phyloP scores from a whole-genome alignment of 1,284 basidiomycete species.

The Marasmius tenuissimus region DNA sequence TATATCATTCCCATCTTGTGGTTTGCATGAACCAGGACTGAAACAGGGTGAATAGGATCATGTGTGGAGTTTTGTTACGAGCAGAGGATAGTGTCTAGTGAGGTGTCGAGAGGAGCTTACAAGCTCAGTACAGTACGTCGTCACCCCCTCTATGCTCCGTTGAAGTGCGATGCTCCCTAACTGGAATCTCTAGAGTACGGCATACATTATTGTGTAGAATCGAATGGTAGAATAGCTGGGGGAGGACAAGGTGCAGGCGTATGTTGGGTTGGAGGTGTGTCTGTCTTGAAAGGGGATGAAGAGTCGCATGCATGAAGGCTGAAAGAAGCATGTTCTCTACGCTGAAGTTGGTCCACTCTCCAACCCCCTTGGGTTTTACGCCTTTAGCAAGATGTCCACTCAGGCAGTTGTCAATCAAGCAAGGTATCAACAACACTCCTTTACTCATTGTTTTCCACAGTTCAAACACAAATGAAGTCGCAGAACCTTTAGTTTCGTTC shows the following conservation, averaged over 20 bases:
- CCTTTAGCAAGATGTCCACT: slow-evolving; percentile 71
- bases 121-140: slow-evolving; percentile 81
- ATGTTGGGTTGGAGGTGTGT: slow-evolving; percentile 90
- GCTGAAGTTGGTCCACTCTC: not conserved
- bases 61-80: slow-evolving; percentile 97
- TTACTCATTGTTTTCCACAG: slow-evolving; percentile 91
- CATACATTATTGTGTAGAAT: slow-evolving; percentile 96
- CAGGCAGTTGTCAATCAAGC: slow-evolving; percentile 90
- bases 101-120: slow-evolving; percentile 86
- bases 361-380: not conserved
- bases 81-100: slow-evolving; percentile 87
- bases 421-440: slow-evolving; percentile 91
- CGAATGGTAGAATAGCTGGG: slow-evolving; percentile 87
- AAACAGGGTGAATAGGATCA: slow-evolving; percentile 84
- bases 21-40: slow-evolving; percentile 94
- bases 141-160: not conserved
- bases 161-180: slow-evolving; percentile 2
- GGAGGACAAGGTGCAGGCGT: slow-evolving; percentile 98
- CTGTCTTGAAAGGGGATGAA: slow-evolving; percentile 92
- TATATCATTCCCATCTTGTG: slow-evolving; percentile 91
- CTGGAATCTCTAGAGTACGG: slow-evolving; percentile 65
- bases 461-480: slow-evolving; percentile 81
- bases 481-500: slow-evolving; percentile 82
- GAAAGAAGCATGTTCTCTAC: slow-evolving; percentile 59
- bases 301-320: slow-evolving; percentile 90